Evolutionary conservation across 768 basidiomycete species (phyloP).

Genomic region (Lepiota venenata): DNA sequence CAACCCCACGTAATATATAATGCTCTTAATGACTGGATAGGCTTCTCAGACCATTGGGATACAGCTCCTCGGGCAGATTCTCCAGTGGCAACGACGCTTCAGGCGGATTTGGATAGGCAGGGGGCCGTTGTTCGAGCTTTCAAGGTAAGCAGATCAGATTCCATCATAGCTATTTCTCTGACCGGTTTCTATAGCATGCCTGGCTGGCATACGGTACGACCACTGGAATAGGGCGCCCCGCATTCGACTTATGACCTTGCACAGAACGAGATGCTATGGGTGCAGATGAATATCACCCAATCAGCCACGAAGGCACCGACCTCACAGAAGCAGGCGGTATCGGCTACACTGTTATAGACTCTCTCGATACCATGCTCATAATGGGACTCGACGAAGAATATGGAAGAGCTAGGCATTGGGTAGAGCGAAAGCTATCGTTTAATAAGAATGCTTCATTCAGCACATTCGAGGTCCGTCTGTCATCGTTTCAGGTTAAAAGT

Average conservation of each 20-base stretch:
- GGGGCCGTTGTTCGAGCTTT: constrained; percentile 78
- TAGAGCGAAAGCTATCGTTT: constrained; percentile 63
- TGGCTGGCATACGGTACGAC: constrained; percentile 79
- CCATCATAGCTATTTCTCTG: not conserved
- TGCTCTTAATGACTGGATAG: constrained; percentile 35
- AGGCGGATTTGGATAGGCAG: constrained; percentile 59
- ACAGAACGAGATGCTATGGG: constrained; percentile 90
- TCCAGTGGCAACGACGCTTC: constrained; percentile 16
- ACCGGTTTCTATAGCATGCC: constrained; percentile 54
- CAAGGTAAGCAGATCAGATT: constrained; percentile 44
- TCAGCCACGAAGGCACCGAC: constrained; percentile 72
- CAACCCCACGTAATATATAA: constrained; percentile 16
- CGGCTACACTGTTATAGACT: constrained; percentile 87
- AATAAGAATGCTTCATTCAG: constrained; percentile 78
- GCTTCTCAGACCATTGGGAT: constrained; percentile 38
- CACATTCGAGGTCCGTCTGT: constrained; percentile 78
- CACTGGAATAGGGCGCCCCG: not conserved
- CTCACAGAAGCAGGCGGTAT: constrained; percentile 77
- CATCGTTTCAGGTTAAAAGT: not conserved
- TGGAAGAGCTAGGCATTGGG: constrained; percentile 72
- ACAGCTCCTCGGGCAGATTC: constrained; percentile 18
- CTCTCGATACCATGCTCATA: constrained; percentile 82
- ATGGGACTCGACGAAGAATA: constrained; percentile 86
- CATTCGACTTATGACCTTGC: not conserved
- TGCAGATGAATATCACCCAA: constrained; percentile 88